Evolutionary conservation across 2,329 filamentous ascomycete species (phyloP).

Genomic region (Calonectria crousiana): DNA sequence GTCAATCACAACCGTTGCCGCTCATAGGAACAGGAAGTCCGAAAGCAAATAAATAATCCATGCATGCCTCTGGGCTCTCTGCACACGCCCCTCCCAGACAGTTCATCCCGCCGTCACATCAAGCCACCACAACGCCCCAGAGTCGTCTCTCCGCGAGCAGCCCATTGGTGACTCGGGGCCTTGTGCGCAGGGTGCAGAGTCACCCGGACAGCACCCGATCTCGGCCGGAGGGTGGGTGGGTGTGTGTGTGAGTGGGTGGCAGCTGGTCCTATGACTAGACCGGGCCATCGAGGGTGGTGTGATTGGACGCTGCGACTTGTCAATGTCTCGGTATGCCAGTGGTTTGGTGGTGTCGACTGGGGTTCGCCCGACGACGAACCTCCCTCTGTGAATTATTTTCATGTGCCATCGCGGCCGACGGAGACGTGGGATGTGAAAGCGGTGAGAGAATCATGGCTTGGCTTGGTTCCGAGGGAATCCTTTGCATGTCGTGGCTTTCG

Average conservation of each 20-base stretch:
- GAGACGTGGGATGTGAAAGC: neutral
- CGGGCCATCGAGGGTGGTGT: slow-evolving; percentile 5
- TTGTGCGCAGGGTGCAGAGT: neutral
- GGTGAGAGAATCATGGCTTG: slow-evolving; percentile 3
- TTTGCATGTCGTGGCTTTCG: neutral
- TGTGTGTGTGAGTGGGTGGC: neutral
- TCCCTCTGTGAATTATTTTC: neutral
- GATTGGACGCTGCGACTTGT: slow-evolving; percentile 1
- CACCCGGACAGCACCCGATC: slow-evolving; percentile 24
- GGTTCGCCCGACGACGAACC: neutral
- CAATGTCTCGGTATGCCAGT: slow-evolving; percentile 11
- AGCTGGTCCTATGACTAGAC: slow-evolving; percentile 13
- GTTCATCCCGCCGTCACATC: slow-evolving; percentile 20
- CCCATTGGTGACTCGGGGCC: neutral
- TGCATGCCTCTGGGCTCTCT: neutral
- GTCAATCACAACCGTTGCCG: neutral
- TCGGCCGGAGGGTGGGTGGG: slow-evolving; percentile 3
- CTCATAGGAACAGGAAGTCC: neutral
- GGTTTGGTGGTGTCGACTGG: neutral
- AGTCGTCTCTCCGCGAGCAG: neutral
- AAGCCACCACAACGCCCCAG: neutral
- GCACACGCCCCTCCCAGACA: slow-evolving; percentile 26
- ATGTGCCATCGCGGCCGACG: neutral
- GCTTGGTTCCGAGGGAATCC: neutral
- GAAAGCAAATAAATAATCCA: neutral